phyloP scores from a whole-genome alignment of 768 basidiomycete species.

The Lentinula sp. region DNA sequence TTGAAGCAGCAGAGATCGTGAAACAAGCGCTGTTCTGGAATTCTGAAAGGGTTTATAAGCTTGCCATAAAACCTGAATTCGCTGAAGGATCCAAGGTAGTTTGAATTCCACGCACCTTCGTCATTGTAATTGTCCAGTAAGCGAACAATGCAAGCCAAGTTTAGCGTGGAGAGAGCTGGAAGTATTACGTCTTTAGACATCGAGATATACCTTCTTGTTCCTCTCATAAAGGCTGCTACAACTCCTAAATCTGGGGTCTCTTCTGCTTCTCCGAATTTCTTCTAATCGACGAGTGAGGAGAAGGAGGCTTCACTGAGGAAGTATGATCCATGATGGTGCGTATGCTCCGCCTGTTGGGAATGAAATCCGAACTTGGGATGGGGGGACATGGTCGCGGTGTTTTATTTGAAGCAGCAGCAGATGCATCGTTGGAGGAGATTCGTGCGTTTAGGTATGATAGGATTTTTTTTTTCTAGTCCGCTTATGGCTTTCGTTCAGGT shows the following conservation, averaged over 20 bases:
- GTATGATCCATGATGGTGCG: neutral
- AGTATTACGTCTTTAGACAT: slow-evolving; percentile 67
- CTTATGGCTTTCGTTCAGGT: slow-evolving; percentile 69
- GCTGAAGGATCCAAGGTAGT: neutral
- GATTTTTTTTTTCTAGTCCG: slow-evolving; percentile 50
- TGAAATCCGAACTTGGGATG: slow-evolving; percentile 38
- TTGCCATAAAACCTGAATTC: slow-evolving; percentile 16
- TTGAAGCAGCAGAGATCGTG: slow-evolving; percentile 47
- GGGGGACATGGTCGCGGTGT: slow-evolving; percentile 78
- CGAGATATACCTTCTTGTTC: slow-evolving; percentile 63
- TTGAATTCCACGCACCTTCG: no score
- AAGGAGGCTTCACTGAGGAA: neutral
- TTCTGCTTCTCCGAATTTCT: slow-evolving; percentile 21
- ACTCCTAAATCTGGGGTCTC: slow-evolving; percentile 33
- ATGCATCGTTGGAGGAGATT: slow-evolving; percentile 83
- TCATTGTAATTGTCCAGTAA: no score
- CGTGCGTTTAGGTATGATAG: slow-evolving; percentile 69
- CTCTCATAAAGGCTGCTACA: slow-evolving; percentile 18
- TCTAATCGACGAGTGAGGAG: neutral
- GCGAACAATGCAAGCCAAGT: no score
- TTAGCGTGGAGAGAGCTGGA: slow-evolving; percentile 61
- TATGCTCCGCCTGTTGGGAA: neutral
- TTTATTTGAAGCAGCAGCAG: slow-evolving; percentile 72
- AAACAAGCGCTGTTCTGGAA: slow-evolving; percentile 60
- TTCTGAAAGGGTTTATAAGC: slow-evolving; percentile 55